phyloP scores from a whole-genome alignment of 345 rosid genomes.

The Eucalyptus rudis region DNA sequence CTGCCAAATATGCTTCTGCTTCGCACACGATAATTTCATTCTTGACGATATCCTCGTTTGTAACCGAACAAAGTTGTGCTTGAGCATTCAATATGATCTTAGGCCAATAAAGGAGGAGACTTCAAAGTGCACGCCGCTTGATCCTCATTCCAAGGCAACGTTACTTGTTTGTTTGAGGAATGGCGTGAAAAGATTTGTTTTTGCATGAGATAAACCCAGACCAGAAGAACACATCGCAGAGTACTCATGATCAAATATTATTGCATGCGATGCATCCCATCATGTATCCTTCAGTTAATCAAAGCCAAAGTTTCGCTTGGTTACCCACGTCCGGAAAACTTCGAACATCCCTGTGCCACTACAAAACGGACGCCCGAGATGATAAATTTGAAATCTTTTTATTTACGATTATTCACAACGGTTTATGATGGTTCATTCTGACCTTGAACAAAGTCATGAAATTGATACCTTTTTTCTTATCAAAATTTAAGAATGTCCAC shows the following conservation, averaged over 20 bases:
- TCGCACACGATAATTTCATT: neutral
- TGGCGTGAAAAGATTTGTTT: neutral
- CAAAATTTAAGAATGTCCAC: neutral
- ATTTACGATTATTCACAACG: neutral
- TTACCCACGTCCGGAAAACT: neutral
- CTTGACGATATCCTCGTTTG: neutral
- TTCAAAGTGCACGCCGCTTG: neutral
- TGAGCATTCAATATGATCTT: neutral
- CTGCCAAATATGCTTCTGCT: neutral
- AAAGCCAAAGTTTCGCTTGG: neutral
- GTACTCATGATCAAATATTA: neutral
- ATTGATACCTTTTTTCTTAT: neutral
- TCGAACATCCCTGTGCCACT: neutral
- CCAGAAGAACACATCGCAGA: neutral
- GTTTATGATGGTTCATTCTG: neutral
- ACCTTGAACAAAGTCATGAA: neutral
- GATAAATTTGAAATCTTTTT: neutral
- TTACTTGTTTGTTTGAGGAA: neutral
- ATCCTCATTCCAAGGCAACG: neutral
- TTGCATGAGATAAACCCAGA: neutral
- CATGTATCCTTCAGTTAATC: neutral
- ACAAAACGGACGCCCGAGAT: neutral
- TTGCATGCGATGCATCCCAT: neutral
- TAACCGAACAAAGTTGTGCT: neutral
- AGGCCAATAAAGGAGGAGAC: neutral